A percentile compares a stretch with the other conserved stretches of the same genome.
Evolutionary conservation across 495 filamentous ascomycete genomes (phyloP).

Genomic region (Choiromyces venosus): DNA sequence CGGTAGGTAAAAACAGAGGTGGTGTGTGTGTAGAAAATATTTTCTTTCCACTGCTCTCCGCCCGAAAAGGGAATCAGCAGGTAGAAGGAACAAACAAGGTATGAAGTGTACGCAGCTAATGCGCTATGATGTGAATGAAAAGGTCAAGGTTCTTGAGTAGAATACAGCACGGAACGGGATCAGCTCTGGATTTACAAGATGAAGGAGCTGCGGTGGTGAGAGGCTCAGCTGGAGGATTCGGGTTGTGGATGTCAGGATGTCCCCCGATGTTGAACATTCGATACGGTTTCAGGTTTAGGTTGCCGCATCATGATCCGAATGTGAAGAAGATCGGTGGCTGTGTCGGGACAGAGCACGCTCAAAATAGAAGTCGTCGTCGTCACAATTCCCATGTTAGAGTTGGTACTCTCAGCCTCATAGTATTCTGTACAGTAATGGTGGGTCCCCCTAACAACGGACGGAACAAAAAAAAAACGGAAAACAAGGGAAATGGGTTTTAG

Average conservation of each 20-base stretch:
- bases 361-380: background rate
- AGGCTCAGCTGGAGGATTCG: background rate
- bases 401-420: background rate
- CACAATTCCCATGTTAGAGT: background rate
- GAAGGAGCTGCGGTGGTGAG: background rate
- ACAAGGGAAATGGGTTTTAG: too few species aligned
- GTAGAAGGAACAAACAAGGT: background rate
- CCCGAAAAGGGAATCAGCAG: background rate
- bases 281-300: background rate
- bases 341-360: background rate
- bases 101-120: background rate
- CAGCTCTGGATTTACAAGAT: background rate
- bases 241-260: background rate
- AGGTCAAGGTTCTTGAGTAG: background rate
- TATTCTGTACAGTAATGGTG: too few species aligned
- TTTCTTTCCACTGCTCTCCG: background rate
- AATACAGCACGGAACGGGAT: background rate
- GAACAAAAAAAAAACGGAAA: too few species aligned
- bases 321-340: background rate
- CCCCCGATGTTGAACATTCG: background rate
- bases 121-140: background rate
- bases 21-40: background rate
- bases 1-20: background rate
- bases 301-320: background rate
- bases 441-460: too few species aligned